These are phyloP conservation scores for Triticum urartu DNA, from an alignment of 176 grass and related monocot genomes.

Conservation along the genomic window DNA sequence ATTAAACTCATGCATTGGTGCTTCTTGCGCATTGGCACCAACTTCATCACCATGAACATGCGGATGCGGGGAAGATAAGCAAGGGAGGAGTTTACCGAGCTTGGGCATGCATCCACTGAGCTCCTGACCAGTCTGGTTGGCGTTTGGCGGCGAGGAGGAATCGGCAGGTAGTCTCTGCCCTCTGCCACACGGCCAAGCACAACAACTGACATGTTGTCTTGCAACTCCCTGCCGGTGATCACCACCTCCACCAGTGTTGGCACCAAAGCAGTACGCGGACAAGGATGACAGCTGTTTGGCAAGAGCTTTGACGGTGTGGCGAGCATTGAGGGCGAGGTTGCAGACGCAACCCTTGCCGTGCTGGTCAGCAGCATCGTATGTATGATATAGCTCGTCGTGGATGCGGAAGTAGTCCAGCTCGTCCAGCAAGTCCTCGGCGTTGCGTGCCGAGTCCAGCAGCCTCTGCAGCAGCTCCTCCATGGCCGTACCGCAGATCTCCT, in stretches of 20 bases:
- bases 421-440: not conserved
- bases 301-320: not conserved
- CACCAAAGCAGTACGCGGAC: too few relatives aligned
- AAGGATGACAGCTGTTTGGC: not conserved
- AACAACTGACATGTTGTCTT: not conserved
- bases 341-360: not conserved
- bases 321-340: not conserved
- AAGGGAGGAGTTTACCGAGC: not conserved
- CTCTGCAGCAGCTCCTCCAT: not conserved
- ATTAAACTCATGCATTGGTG: too few relatives aligned
- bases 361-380: too few relatives aligned
- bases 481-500: too few relatives aligned
- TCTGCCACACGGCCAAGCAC: not conserved
- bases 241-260: too few relatives aligned
- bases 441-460: not conserved
- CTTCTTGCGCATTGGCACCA: too few relatives aligned
- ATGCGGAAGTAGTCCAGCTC: constrained; percentile 28
- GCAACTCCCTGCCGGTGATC: too few relatives aligned
- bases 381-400: accelerated
- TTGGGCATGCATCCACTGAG: not conserved
- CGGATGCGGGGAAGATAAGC: too few relatives aligned
- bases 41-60: too few relatives aligned
- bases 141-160: not conserved
- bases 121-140: not conserved
- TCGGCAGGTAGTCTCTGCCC: accelerated